phyloP scores from a whole-genome alignment of 2,329 filamentous ascomycete genomes.

The Xylaria sp. region DNA sequence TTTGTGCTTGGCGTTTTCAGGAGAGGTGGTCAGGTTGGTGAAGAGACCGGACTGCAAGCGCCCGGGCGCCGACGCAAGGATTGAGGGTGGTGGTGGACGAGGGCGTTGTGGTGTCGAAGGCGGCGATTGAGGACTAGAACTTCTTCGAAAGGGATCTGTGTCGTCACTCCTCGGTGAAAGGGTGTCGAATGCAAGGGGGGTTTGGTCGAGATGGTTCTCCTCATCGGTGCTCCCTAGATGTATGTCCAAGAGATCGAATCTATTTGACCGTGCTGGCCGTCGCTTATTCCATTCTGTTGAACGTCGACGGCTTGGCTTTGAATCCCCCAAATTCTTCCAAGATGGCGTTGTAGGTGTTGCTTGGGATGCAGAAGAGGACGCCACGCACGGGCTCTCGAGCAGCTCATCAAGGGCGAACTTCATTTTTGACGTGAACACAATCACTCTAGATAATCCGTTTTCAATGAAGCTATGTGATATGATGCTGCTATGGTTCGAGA shows the following conservation, averaged over 20 bases:
- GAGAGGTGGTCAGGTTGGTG: neutral
- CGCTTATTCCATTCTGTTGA: neutral
- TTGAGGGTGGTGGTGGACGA: neutral
- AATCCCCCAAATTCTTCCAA: neutral
- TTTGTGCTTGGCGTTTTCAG: neutral
- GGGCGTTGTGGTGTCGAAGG: neutral
- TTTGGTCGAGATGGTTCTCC: neutral
- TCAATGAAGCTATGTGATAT: neutral
- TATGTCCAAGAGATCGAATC: no score
- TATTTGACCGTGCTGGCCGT: neutral
- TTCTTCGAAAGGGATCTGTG: neutral
- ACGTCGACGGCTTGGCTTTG: neutral
- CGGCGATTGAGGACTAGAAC: neutral
- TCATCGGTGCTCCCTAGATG: neutral
- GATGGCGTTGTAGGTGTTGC: neutral
- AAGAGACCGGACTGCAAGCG: neutral
- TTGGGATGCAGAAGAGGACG: neutral
- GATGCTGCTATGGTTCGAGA: neutral
- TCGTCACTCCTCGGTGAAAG: neutral
- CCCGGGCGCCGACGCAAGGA: neutral
- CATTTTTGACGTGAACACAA: neutral
- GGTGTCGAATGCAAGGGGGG: neutral
- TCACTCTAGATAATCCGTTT: no score
- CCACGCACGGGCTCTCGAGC: neutral
- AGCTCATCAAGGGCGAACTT: neutral